These are phyloP conservation scores for Clavispora santaluciae DNA, from an alignment of 805 yeast genomes.

Conservation along the genomic window DNA sequence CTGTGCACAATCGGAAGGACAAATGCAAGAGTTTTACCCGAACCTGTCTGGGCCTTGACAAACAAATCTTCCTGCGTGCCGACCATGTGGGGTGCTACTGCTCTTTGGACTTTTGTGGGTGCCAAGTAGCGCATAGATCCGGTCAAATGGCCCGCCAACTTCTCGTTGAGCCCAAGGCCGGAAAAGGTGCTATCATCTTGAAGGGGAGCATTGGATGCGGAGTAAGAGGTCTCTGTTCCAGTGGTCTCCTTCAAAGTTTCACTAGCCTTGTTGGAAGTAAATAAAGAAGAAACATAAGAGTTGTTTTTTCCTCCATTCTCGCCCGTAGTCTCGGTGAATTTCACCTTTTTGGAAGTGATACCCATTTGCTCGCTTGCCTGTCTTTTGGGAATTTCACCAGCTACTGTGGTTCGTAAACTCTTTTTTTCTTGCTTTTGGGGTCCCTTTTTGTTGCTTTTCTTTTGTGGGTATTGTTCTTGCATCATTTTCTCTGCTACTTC, in stretches of 20 bases:
- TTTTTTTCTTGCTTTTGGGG: conserved; percentile 6
- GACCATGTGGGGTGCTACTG: conserved; percentile 61
- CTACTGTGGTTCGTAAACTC: background rate
- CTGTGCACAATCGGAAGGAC: conserved; percentile 75
- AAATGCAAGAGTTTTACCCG: conserved; percentile 93
- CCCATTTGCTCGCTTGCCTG: conserved; percentile 4
- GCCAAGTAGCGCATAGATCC: conserved; percentile 50
- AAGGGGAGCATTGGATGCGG: conserved; percentile 85
- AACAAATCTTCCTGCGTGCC: conserved; percentile 58
- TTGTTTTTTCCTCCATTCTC: conserved; percentile 51
- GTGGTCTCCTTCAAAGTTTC: conserved; percentile 57
- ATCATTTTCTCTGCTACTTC: conserved; percentile 9
- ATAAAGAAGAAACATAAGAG: conserved; percentile 80
- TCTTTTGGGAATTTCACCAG: conserved; percentile 1
- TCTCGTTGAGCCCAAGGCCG: conserved; percentile 62
- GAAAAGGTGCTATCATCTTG: conserved; percentile 63
- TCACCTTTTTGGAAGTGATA: conserved; percentile 30
- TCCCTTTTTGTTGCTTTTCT: conserved; percentile 13
- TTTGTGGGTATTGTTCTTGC: conserved; percentile 2
- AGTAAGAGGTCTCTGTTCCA: conserved; percentile 32
- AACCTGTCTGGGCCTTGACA: conserved; percentile 96
- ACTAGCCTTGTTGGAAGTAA: conserved; percentile 38
- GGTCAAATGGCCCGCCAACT: conserved; percentile 49
- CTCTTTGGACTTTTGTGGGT: conserved; percentile 86
- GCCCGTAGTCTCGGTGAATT: conserved; percentile 46